phyloP scores from a whole-genome alignment of 108 stramenopile genomes.

The Thalassiosira profunda region DNA sequence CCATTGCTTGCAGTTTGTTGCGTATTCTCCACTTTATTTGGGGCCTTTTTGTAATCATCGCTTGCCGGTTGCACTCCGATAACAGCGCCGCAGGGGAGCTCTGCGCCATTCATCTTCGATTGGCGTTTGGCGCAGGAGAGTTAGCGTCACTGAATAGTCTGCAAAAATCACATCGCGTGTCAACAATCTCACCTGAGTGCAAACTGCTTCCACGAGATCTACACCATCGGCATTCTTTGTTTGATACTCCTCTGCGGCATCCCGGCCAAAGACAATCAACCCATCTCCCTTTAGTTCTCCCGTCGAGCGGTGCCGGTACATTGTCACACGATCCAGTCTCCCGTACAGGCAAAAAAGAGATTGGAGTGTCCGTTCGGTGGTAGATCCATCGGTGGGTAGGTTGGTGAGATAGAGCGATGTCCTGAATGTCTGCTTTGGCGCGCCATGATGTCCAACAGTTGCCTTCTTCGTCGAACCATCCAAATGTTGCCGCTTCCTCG shows the following conservation, averaged over 20 bases:
- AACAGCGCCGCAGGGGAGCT: conserved; percentile 60
- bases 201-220: conserved; percentile 65
- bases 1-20: not conserved
- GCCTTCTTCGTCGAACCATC: too few relatives aligned
- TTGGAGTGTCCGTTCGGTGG: conserved; percentile 47
- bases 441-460: too few relatives aligned
- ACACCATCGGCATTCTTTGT: conserved; percentile 2
- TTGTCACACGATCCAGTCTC: conserved; percentile 63
- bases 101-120: conserved; percentile 69
- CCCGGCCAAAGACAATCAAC: conserved; percentile 64
- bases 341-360: conserved; percentile 71
- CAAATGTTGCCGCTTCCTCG: conserved; percentile 14
- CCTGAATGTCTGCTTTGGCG: too few relatives aligned
- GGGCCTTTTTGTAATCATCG: conserved; percentile 44
- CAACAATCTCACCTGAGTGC: conserved; percentile 68
- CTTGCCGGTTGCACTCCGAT: conserved; percentile 67
- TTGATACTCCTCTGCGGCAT: conserved; percentile 11
- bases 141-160: too few relatives aligned
- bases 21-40: not conserved
- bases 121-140: too few relatives aligned
- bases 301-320: conserved; percentile 64
- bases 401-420: conserved; percentile 75
- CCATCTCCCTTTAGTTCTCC: conserved; percentile 80
- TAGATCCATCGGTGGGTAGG: conserved; percentile 69
- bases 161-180: too few relatives aligned